Percentiles rank a stretch among this genome's conserved stretches.
These are phyloP conservation scores for Flaveria brownii DNA, from an alignment of 129 eudicot genomes.

Conservation along the genomic window DNA sequence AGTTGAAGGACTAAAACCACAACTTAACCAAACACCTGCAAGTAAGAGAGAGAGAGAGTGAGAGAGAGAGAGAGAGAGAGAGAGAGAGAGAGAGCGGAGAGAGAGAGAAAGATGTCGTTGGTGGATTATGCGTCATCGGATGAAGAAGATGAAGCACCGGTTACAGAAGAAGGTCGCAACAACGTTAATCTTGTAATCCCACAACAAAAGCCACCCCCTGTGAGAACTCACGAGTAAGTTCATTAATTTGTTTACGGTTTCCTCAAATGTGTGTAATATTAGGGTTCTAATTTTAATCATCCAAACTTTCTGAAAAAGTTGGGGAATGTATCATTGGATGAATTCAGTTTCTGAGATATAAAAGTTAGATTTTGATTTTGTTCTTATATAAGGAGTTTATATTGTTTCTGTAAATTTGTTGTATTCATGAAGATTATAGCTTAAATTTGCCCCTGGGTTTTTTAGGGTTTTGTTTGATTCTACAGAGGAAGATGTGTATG, in stretches of 20 bases:
- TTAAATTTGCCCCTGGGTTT: not conserved
- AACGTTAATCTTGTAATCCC: constrained; percentile 13
- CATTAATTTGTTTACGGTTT: not conserved
- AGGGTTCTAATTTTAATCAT: constrained; percentile 25
- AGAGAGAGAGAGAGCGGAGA: constrained; percentile 28
- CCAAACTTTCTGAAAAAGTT: not conserved
- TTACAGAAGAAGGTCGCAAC: constrained; percentile 11
- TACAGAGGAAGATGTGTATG: not conserved
- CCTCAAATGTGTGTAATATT: not conserved
- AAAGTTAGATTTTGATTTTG: not conserved
- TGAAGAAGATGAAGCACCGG: constrained; percentile 50
- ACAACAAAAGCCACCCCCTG: constrained; percentile 10
- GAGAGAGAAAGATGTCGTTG: constrained; percentile 71
- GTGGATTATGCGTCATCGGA: constrained; percentile 81
- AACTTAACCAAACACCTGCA: not conserved
- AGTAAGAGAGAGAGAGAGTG: not conserved
- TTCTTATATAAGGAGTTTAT: not conserved
- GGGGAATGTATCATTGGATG: not conserved
- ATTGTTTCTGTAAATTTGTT: not conserved
- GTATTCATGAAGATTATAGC: not conserved
- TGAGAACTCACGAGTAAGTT: constrained; percentile 30
- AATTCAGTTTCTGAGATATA: not conserved
- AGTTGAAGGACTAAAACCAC: not conserved
- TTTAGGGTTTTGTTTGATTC: not conserved
- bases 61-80: not conserved